Evolutionary conservation across 2,329 filamentous ascomycete species (phyloP), one percentile per base, ranked within the genome.

Genomic region (Nemania sp.): DNA sequence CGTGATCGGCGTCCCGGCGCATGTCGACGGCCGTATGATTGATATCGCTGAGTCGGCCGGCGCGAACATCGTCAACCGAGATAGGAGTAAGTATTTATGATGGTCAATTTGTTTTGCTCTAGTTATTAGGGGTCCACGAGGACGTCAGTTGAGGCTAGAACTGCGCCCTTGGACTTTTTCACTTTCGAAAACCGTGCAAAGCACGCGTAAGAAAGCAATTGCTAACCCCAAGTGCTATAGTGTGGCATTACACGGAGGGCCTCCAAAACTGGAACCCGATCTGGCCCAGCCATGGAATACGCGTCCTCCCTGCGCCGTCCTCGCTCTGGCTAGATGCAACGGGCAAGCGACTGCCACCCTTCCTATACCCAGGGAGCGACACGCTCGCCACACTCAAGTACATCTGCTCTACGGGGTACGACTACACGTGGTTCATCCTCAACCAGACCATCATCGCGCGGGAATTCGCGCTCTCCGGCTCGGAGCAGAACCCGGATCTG

Each of bases 181-280:
- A 22, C 8, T 20, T 22, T 26, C n/a, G 3, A 20, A 38, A 24
- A 11, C 8, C n/a, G 6, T 5, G 29, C 15, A 15, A 15, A 41
- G 18, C 26, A 3, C 22, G 13, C 29, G 22, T 32, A 6, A 38
- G 43, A 38, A 15, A 18, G 20, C 6, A 8, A 47, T 35, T 7
- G n/a, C 63, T 66, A 32, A 63, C 51, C 15, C 15, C 0, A 3
- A 22, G 8, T 24, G 1, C 15, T n/a, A 15, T 24, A 67, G 65
- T 90, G 88, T 90, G 88, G 88, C 88, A 90, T 75, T 90, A 90
- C 74, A 89, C 87, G 11, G 88, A 90, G 72, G 88, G 88, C 0
- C 76, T 90, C 11, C 80, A 83, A 61, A 89, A 90, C 75, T 90
- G 88, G 88, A 78, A 89, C 62, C 81, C 87, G 3, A 89, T 90